Evolutionary conservation across 371 early-diverging fungal genomes (phyloP), one percentile per base, ranked within the genome.

Genomic region (Mortierella sp.): DNA sequence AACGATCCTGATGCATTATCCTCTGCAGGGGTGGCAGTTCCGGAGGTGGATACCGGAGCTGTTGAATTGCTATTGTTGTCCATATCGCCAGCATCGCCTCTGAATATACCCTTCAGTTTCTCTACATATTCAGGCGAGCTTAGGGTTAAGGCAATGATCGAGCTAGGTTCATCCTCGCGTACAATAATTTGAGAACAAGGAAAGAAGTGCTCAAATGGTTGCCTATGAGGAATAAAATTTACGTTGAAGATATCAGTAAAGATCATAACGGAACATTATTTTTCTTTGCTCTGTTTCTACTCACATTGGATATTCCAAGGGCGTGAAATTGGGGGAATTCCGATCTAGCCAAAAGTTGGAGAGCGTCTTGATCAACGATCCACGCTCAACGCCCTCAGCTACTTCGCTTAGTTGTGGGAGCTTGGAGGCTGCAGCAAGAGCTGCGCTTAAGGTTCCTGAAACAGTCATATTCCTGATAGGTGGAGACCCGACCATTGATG

Each of bases 81-180:
- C 16, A 43, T 33, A 28, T 71, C 74, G 11, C 19, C 41, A 0
- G 69, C 57, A 8, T 73, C 78, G 32, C 71, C 75, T 28, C 71
- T 63, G 28, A 81, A 76, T 19, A 81, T 68, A 0, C 73, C 82
- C 53, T 72, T 76, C 19, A 81, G 61, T 53, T 70, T 76, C 10
- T 76, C 76, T 3, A 81, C 82, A 43, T 81, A 81, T 22, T 72
- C 69, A 19, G 73, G 73, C 0, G 82, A 81, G 32, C 82, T 81
- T 40, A 97, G 85, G 8, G 97, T 91, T 70, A 93, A 93, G 0
- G 98, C 96, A 40, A 98, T 92, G 60, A 98, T 95, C 0, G 97
- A 96, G 72, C 94, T 95, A 4, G 97, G 97, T 75, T 98, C 97
- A 52, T 95, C 93, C 82, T 97, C 97, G 45, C 97, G 88, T 1